Conservation (phyloP, 2,329 filamentous ascomycete genomes). For the Purpureocillium takamizusanense region DNA sequence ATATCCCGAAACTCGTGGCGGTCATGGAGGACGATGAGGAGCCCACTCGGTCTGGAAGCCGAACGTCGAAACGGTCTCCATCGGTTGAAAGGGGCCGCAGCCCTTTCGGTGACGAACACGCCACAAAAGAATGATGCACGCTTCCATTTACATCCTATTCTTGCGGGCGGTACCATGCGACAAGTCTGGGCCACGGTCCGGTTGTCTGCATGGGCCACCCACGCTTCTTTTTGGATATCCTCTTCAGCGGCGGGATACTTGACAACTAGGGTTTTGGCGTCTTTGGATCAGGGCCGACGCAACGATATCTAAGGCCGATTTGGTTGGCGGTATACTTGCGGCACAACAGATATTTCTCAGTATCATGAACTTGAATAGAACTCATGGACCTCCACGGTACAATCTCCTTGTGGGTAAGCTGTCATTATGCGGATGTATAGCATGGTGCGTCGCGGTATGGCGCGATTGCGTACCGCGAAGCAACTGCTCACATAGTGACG, state of each 20-base stretch:
- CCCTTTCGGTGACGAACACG: constrained; percentile 51
- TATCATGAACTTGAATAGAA: background rate
- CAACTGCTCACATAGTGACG: too few relatives aligned
- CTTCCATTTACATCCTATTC: background rate
- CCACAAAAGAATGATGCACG: constrained; percentile 35
- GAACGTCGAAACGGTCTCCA: constrained; percentile 13
- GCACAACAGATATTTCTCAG: background rate
- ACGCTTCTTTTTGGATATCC: too few relatives aligned
- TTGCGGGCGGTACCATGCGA: background rate
- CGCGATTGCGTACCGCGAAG: too few relatives aligned
- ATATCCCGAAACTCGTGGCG: constrained; percentile 40
- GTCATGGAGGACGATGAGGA: constrained; percentile 44
- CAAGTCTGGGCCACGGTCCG: too few relatives aligned
- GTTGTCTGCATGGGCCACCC: too few relatives aligned
- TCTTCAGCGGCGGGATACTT: constrained; percentile 1
- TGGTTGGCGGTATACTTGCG: background rate
- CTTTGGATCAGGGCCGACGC: background rate
- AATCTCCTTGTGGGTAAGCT: too few relatives aligned
- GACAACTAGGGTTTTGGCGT: background rate
- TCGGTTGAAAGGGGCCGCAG: constrained; percentile 27
- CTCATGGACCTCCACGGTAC: background rate
- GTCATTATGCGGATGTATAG: too few relatives aligned
- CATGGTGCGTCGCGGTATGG: too few relatives aligned
- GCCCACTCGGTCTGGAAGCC: constrained; percentile 26
- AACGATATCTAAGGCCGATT: too few relatives aligned